These are phyloP conservation scores for Harringtonia aguacate DNA, from an alignment of 2,329 filamentous ascomycete species.

Conservation along the genomic window DNA sequence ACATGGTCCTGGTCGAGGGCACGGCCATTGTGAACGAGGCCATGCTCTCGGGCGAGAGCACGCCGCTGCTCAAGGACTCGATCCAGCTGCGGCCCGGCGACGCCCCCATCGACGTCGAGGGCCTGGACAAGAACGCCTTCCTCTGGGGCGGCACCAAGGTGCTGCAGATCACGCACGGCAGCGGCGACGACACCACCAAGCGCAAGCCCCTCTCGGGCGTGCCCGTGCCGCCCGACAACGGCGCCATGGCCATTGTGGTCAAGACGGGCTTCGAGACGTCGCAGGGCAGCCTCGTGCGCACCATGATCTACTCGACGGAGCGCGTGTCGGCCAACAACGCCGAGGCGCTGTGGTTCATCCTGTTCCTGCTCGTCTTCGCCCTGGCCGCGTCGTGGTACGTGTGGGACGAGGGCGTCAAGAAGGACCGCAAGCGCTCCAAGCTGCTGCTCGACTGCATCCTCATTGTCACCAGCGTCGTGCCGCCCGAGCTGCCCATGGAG, in stretches of 20 bases:
- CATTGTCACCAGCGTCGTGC: slow-evolving; percentile 95
- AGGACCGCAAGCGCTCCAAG: slow-evolving; percentile 95
- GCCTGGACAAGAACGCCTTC: slow-evolving; percentile 92
- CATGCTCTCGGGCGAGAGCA: slow-evolving; percentile 98
- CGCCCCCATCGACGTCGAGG: slow-evolving; percentile 73
- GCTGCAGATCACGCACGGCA: slow-evolving; percentile 85
- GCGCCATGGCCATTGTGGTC: slow-evolving; percentile 84
- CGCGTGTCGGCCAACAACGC: slow-evolving; percentile 97
- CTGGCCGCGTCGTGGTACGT: slow-evolving; percentile 98
- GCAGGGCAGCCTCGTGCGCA: slow-evolving; percentile 91
- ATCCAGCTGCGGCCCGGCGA: slow-evolving; percentile 80
- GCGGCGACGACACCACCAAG: slow-evolving; percentile 62
- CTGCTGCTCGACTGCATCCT: slow-evolving; percentile 94
- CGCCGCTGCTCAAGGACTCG: slow-evolving; percentile 91
- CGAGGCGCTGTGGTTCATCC: slow-evolving; percentile 92
- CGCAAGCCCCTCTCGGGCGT: slow-evolving; percentile 66
- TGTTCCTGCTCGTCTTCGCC: slow-evolving; percentile 93
- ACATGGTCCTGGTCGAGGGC: slow-evolving; percentile 91
- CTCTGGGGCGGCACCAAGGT: slow-evolving; percentile 97
- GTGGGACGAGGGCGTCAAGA: slow-evolving; percentile 90
- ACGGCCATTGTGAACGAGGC: slow-evolving; percentile 98
- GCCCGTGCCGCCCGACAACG: slow-evolving; percentile 78
- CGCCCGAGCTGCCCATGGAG: slow-evolving; percentile 98
- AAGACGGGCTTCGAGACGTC: slow-evolving; percentile 99
- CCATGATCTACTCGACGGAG: slow-evolving; percentile 99